phyloP scores from a whole-genome alignment of 2,329 filamentous ascomycete genomes.

The Thielaviopsis musarum region DNA sequence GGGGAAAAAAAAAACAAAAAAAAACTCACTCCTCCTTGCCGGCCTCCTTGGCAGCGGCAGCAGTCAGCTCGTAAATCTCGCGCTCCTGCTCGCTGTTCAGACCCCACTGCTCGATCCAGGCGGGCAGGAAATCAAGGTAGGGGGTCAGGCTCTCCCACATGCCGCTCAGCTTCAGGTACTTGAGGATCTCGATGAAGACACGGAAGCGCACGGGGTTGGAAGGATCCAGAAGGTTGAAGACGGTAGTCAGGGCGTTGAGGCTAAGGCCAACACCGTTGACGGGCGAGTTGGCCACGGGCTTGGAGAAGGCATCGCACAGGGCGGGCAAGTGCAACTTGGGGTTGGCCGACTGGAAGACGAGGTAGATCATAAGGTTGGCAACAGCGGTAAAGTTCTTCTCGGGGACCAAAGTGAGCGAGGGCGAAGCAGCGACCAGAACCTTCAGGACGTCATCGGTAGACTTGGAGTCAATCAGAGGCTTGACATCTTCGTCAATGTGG shows the following conservation, averaged over 20 bases:
- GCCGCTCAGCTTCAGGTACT: slow-evolving; percentile 57
- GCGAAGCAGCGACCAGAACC: slow-evolving; percentile 70
- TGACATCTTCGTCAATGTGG: slow-evolving; percentile 63
- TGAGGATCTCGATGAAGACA: slow-evolving; percentile 76
- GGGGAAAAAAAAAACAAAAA: background rate
- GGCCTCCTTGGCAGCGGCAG: slow-evolving; percentile 62
- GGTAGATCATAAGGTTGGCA: slow-evolving; percentile 92
- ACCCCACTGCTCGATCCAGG: slow-evolving; percentile 73
- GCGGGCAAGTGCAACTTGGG: slow-evolving; percentile 71
- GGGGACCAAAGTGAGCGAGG: slow-evolving; percentile 63
- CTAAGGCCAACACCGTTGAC: slow-evolving; percentile 72
- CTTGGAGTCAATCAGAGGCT: slow-evolving; percentile 53
- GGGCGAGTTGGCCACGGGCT: slow-evolving; percentile 73
- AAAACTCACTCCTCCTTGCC: slow-evolving; percentile 56
- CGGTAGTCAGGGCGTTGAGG: slow-evolving; percentile 77
- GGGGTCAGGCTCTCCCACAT: slow-evolving; percentile 73
- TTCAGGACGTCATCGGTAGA: slow-evolving; percentile 78
- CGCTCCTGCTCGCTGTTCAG: slow-evolving; percentile 67
- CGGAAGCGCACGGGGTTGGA: slow-evolving; percentile 71
- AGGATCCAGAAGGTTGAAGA: slow-evolving; percentile 82
- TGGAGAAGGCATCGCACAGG: slow-evolving; percentile 77
- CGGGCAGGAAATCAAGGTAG: slow-evolving; percentile 66
- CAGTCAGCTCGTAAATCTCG: slow-evolving; percentile 68
- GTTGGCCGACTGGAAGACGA: slow-evolving; percentile 73
- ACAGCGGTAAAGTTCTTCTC: slow-evolving; percentile 95